phyloP scores from a whole-genome alignment of 2,329 filamentous ascomycete genomes.

The Aspergillus udagawae region DNA sequence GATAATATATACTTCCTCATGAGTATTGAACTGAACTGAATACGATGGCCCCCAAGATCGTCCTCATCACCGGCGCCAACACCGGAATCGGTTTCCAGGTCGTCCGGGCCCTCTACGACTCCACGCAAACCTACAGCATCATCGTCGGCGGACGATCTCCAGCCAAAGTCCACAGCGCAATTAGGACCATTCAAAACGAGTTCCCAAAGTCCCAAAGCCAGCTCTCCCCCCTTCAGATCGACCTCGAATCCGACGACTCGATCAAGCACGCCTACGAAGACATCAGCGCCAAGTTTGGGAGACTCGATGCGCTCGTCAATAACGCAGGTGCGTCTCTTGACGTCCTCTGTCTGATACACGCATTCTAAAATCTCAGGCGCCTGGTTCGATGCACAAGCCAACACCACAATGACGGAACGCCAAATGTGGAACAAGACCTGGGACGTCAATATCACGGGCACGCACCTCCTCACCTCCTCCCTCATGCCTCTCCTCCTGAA shows the following conservation, averaged over 20 bases:
- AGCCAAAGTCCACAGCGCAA: slow-evolving; percentile 50
- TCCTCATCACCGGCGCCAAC: slow-evolving; percentile 61
- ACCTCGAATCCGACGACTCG: slow-evolving; percentile 51
- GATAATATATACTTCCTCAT: background rate
- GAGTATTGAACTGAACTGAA: background rate
- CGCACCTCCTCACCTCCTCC: slow-evolving; percentile 42
- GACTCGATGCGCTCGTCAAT: slow-evolving; percentile 53
- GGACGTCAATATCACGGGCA: slow-evolving; percentile 50
- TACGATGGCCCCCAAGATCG: slow-evolving; percentile 22
- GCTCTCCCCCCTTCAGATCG: slow-evolving; percentile 49
- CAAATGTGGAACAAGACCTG: slow-evolving; percentile 46
- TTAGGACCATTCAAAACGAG: slow-evolving; percentile 40
- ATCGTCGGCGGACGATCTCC: slow-evolving; percentile 53
- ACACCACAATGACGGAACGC: slow-evolving; percentile 20
- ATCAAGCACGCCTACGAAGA: slow-evolving; percentile 46
- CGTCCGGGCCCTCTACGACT: slow-evolving; percentile 51
- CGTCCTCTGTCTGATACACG: background rate
- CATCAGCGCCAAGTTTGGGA: slow-evolving; percentile 42
- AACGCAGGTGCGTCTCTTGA: slow-evolving; percentile 47
- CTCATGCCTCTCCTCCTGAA: slow-evolving; percentile 53
- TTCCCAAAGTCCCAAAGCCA: slow-evolving; percentile 39
- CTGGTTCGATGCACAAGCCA: background rate
- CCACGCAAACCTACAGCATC: slow-evolving; percentile 50
- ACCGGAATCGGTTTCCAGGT: slow-evolving; percentile 58
- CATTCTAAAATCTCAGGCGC: background rate